These are phyloP conservation scores for Fagopyrum tataricum DNA, from an alignment of 148 eudicot species.

Conservation along the genomic window DNA sequence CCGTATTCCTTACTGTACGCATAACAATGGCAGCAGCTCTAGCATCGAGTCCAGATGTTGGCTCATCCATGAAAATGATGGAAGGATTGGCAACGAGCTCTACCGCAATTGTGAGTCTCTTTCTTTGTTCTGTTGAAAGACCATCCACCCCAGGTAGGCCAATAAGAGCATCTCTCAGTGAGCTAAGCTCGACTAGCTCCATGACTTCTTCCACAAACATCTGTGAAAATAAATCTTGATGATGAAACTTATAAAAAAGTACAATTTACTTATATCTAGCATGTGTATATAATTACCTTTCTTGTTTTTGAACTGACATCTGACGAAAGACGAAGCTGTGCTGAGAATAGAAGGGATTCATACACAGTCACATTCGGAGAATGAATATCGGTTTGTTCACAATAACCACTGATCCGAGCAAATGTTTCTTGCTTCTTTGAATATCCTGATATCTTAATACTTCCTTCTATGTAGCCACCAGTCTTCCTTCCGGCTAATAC, in stretches of 20 bases:
- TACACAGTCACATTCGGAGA: slow-evolving; percentile 66
- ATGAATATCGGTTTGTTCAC: slow-evolving; percentile 74
- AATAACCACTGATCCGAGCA: slow-evolving; percentile 66
- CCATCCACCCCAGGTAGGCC: slow-evolving; percentile 73
- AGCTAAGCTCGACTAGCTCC: slow-evolving; percentile 66
- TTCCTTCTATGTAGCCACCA: slow-evolving; percentile 58
- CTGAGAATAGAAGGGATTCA: slow-evolving; percentile 65
- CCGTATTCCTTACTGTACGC: slow-evolving; percentile 78
- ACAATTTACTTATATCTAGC: neutral
- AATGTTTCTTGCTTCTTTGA: slow-evolving; percentile 64
- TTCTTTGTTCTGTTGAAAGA: slow-evolving; percentile 73
- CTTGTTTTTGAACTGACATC: slow-evolving; percentile 31
- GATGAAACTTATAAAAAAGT: neutral
- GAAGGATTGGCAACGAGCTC: slow-evolving; percentile 83
- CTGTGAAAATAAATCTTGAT: slow-evolving; percentile 17
- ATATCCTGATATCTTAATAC: slow-evolving; percentile 45
- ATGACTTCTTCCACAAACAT: slow-evolving; percentile 67
- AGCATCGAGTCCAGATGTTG: slow-evolving; percentile 91
- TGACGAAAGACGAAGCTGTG: slow-evolving; percentile 65
- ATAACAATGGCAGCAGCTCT: slow-evolving; percentile 94
- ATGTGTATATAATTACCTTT: slow-evolving; percentile 26
- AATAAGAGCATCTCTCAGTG: slow-evolving; percentile 53
- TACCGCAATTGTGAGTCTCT: slow-evolving; percentile 70
- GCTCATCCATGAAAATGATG: slow-evolving; percentile 91
- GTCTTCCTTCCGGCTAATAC: slow-evolving; percentile 72